These are phyloP conservation scores for Vicia villosa DNA, from an alignment of 306 rosid species.

Conservation along the genomic window DNA sequence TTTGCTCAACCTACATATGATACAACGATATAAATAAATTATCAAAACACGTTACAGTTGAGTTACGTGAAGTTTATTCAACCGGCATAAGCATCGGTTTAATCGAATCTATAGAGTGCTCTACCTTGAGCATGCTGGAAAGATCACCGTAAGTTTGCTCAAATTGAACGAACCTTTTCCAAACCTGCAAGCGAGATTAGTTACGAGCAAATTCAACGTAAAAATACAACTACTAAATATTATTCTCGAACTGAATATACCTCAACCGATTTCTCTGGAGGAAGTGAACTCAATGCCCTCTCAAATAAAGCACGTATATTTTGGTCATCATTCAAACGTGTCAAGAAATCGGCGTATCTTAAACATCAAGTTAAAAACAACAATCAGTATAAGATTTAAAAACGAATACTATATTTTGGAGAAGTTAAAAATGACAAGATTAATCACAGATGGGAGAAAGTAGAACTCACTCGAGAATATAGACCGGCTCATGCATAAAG, in stretches of 20 bases:
- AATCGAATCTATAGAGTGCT: background rate
- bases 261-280: slow-evolving; percentile 81
- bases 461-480: slow-evolving; percentile 91
- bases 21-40: slow-evolving; percentile 15
- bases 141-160: slow-evolving; percentile 97
- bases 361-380: slow-evolving; percentile 15
- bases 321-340: slow-evolving; percentile 90
- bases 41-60: background rate
- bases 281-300: slow-evolving; percentile 85
- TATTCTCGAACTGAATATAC: slow-evolving; percentile 38
- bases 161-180: slow-evolving; percentile 84
- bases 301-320: slow-evolving; percentile 96
- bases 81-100: slow-evolving; percentile 10
- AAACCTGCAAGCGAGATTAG: slow-evolving; percentile 57
- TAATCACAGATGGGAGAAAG: slow-evolving; percentile 31
- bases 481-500: slow-evolving; percentile 88
- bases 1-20: slow-evolving; percentile 76
- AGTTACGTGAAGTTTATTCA: slow-evolving; percentile 2
- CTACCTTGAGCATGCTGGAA: slow-evolving; percentile 91
- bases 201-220: slow-evolving; percentile 28
- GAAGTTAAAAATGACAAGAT: background rate
- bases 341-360: slow-evolving; percentile 96
- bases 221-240: slow-evolving; percentile 19
- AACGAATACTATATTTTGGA: background rate
- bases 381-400: background rate